Evolutionary conservation across 2,329 filamentous ascomycete species (phyloP), one percentile per base, ranked within the genome.

Genomic region (Phoma sp.): DNA sequence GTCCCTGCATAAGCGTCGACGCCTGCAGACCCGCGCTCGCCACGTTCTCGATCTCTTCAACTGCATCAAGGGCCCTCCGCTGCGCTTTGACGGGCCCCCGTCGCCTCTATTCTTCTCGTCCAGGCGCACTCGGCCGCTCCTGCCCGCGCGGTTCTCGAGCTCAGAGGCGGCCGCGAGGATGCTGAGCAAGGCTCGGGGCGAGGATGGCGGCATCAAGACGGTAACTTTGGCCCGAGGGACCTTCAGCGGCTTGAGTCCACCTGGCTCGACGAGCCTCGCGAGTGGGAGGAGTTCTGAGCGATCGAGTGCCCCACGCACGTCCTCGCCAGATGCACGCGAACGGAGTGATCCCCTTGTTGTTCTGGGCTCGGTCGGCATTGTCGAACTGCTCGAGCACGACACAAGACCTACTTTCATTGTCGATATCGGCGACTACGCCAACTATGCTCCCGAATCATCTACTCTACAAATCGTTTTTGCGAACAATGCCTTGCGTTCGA

Each of bases 361-460:
- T 43, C 78, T 93, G 4, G 84, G 84, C 34, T 83, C 83, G 21
- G 80, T 92, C 45, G 87, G 88, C 20, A 81, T 91, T 9, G 75
- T 88, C 17, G 91, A 93, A 71, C 77, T 93, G 32, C 74, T 95
- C 33, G 90, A 93, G 67, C 84, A 89, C 61, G 91, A 95, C 69
- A 84, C 88, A 42, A 80, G 91, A 39, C 91, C 90, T 2, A 90
- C 88, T 0, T 91, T 93, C 64, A 82, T 93, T 34, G 79, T 93
- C 28, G 90, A 93, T 65, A 75, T 90, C 43, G 78, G 79, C 7
- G 84, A 88, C 64, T 72, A 79, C 1, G 72, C 76, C n/a, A 87
- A 87, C 61, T 80, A 79, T 39, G 77, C 75, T 18, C 77, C 81
- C 1, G 81, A 81, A 0, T 50, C 58, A 1, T 45, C 52, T 4